Evolutionary conservation across 176 grass and related monocot genomes (phyloP).

Genomic region (Puya raimondii): DNA sequence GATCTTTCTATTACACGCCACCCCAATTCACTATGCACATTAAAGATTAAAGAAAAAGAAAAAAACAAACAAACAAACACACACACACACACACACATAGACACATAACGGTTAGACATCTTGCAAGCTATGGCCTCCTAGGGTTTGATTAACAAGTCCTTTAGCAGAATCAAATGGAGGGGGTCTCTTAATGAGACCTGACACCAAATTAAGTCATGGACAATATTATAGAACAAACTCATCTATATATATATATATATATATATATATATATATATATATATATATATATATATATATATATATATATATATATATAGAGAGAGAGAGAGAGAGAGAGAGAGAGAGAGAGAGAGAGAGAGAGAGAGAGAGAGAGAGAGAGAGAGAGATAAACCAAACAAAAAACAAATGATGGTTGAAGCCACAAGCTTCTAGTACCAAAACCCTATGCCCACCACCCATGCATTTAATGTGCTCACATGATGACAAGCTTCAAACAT

Average conservation of each 20-base stretch:
- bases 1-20: background rate
- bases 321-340: too few species aligned
- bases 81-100: too few species aligned
- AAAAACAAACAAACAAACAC: background rate
- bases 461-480: slow-evolving; percentile 52
- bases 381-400: background rate
- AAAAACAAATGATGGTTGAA: slow-evolving; percentile 27
- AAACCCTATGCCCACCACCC: slow-evolving; percentile 29
- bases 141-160: slow-evolving; percentile 48
- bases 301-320: too few species aligned
- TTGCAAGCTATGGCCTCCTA: slow-evolving; percentile 59
- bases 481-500: slow-evolving; percentile 43
- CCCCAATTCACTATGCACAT: too few species aligned
- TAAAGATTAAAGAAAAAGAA: background rate
- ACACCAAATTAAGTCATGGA: slow-evolving; percentile 26
- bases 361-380: background rate
- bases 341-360: background rate
- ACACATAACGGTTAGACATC: slow-evolving; percentile 36
- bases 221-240: slow-evolving; percentile 4
- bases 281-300: too few species aligned
- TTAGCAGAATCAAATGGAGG: slow-evolving; percentile 62
- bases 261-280: too few species aligned
- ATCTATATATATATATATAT: too few species aligned
- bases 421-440: slow-evolving; percentile 33
- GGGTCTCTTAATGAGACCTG: slow-evolving; percentile 67